These are phyloP conservation scores for Neurospora sp. DNA, from an alignment of 495 filamentous ascomycete genomes.

Conservation along the genomic window DNA sequence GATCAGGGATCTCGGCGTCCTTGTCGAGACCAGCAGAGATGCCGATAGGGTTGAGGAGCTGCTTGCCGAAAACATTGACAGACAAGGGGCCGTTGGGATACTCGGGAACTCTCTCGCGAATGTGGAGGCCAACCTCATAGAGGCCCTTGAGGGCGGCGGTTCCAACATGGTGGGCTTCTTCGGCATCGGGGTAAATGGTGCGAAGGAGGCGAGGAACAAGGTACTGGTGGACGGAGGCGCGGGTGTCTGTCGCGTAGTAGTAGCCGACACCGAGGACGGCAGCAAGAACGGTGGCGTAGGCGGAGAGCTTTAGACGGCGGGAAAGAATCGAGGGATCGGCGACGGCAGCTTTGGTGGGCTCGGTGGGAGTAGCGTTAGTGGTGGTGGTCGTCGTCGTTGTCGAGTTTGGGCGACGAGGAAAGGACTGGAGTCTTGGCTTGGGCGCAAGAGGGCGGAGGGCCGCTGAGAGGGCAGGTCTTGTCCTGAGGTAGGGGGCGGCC, in stretches of 20 bases:
- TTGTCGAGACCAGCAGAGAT: conserved; percentile 94
- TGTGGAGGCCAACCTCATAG: conserved; percentile 55
- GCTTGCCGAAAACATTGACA: conserved; percentile 65
- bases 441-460: conserved; percentile 20
- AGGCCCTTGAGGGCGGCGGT: conserved; percentile 58
- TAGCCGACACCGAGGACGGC: conserved; percentile 37
- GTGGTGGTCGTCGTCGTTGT: conserved; percentile 18
- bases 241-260: conserved; percentile 81
- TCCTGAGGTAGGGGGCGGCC: conserved; percentile 27
- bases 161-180: conserved; percentile 79
- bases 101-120: conserved; percentile 53
- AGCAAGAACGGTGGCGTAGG: conserved; percentile 47
- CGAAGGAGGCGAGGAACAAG: conserved; percentile 67
- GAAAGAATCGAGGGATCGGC: background rate
- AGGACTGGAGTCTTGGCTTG: conserved; percentile 6
- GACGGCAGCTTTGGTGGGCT: background rate
- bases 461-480: conserved; percentile 19
- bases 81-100: conserved; percentile 21
- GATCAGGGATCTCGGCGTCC: conserved; percentile 74
- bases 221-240: conserved; percentile 75
- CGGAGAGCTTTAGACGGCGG: conserved; percentile 36
- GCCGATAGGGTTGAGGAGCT: conserved; percentile 73
- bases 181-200: conserved; percentile 66
- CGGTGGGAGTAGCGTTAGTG: conserved; percentile 9
- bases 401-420: conserved; percentile 25